Evolutionary conservation across 768 basidiomycete species (phyloP).

Genomic region (Holtermanniella nyarrowii): DNA sequence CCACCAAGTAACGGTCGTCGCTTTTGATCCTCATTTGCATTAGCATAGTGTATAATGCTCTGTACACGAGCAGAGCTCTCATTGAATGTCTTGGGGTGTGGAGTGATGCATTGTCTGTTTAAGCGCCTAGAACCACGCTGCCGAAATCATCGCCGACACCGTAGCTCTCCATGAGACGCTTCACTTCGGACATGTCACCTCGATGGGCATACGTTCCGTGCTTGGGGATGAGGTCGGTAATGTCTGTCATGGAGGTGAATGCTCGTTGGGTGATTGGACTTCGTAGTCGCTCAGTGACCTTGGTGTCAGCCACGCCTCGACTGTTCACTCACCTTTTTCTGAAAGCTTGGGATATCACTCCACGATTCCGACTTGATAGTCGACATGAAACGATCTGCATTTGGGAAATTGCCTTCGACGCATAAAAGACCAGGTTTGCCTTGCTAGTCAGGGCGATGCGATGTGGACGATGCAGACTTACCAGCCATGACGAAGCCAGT

Average conservation of each 20-base stretch:
- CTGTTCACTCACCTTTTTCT: slow-evolving; percentile 37
- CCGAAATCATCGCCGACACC: slow-evolving; percentile 40
- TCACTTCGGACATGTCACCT: slow-evolving; percentile 42
- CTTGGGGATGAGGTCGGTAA: slow-evolving; percentile 38
- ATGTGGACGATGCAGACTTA: slow-evolving; percentile 40
- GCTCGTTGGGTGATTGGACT: slow-evolving; percentile 18
- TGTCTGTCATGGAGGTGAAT: slow-evolving; percentile 39
- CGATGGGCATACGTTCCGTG: slow-evolving; percentile 39
- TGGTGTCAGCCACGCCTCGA: neutral
- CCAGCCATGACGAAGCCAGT: slow-evolving; percentile 49
- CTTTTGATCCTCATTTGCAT: slow-evolving; percentile 3
- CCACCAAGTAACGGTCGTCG: neutral
- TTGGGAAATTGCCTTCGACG: slow-evolving; percentile 36
- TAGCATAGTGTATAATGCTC: too few species aligned
- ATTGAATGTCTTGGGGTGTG: too few species aligned
- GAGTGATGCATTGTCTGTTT: neutral
- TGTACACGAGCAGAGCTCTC: too few species aligned
- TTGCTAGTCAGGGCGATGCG: slow-evolving; percentile 4
- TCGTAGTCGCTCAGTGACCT: slow-evolving; percentile 42
- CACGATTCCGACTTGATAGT: slow-evolving; percentile 42
- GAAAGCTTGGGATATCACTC: slow-evolving; percentile 43
- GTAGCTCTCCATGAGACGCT: slow-evolving; percentile 33
- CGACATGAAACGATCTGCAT: slow-evolving; percentile 37
- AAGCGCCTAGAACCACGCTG: slow-evolving; percentile 23
- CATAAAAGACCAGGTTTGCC: slow-evolving; percentile 43